Percentiles rank a stretch among this genome's conserved stretches.
Conservation (phyloP, 129 eudicot genomes). For the Saposhnikovia divaricata region DNA sequence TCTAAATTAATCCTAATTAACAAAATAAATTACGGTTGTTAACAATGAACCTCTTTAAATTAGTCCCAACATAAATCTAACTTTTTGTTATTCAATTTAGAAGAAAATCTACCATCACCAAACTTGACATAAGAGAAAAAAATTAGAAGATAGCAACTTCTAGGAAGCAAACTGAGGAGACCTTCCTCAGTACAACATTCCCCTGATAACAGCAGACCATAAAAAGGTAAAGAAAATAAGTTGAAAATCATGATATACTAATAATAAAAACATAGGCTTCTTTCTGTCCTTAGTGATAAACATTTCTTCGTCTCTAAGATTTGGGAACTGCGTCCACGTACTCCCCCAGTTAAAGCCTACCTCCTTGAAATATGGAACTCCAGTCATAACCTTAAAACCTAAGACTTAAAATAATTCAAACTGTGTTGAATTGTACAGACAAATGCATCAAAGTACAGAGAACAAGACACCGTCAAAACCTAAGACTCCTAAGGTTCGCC, state of each 20-base stretch:
- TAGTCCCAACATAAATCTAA: background rate
- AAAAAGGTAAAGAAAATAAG: background rate
- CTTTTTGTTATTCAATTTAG: too few species aligned
- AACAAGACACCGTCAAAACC: background rate
- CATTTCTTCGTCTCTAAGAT: background rate
- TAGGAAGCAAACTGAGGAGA: background rate
- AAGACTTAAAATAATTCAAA: background rate
- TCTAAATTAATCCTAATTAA: too few species aligned
- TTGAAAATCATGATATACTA: background rate
- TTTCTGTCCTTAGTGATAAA: background rate
- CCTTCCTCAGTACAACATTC: background rate
- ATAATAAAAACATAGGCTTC: background rate
- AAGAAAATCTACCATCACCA: background rate
- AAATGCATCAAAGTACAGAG: background rate
- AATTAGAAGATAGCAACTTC: too few species aligned
- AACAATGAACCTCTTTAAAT: too few species aligned
- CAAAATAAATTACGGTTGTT: too few species aligned
- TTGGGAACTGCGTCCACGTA: background rate
- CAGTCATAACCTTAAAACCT: too few species aligned
- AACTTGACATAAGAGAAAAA: background rate
- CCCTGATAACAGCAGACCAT: conserved; percentile 3
- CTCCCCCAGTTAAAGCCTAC: background rate
- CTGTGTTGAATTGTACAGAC: background rate
- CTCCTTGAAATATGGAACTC: background rate
- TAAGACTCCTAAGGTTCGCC: background rate